These are phyloP conservation scores for Sphagnum contortum DNA, from an alignment of 225 moss, liverwort and hornwort species.

Conservation along the genomic window DNA sequence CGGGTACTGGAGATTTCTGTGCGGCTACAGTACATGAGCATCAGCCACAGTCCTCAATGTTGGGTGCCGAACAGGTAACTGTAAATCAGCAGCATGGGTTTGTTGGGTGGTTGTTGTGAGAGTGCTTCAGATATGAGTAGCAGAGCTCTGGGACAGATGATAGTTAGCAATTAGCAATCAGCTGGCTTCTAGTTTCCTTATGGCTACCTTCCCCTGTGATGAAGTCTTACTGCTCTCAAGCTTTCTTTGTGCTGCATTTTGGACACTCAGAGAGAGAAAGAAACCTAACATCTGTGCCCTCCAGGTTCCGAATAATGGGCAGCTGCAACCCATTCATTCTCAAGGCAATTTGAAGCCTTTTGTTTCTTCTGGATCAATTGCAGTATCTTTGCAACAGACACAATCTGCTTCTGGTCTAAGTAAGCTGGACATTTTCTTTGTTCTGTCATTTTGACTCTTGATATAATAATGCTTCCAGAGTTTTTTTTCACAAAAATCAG, in stretches of 20 bases:
- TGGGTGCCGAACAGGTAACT: constrained; percentile 12
- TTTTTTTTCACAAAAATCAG: no score
- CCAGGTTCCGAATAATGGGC: constrained; percentile 20
- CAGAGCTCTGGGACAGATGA: no score
- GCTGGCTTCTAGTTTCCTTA: no score
- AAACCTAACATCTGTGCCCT: no score
- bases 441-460: no score
- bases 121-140: no score
- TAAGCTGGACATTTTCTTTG: constrained; percentile 9
- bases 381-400: constrained; percentile 21
- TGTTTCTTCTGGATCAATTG: constrained; percentile 13
- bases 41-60: constrained; percentile 12
- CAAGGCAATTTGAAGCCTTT: constrained; percentile 4
- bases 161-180: no score
- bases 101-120: no score
- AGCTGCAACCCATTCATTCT: constrained; percentile 3
- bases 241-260: neutral
- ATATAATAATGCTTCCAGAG: no score
- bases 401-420: constrained; percentile 33
- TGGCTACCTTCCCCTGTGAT: no score
- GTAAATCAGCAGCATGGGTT: no score
- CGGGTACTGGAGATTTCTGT: constrained; percentile 15
- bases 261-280: neutral
- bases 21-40: constrained; percentile 11
- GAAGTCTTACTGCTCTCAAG: no score